Base-by-base conservation (phyloP, 768 basidiomycete genomes). In the Dictyophora rubrovolvata region DNA sequence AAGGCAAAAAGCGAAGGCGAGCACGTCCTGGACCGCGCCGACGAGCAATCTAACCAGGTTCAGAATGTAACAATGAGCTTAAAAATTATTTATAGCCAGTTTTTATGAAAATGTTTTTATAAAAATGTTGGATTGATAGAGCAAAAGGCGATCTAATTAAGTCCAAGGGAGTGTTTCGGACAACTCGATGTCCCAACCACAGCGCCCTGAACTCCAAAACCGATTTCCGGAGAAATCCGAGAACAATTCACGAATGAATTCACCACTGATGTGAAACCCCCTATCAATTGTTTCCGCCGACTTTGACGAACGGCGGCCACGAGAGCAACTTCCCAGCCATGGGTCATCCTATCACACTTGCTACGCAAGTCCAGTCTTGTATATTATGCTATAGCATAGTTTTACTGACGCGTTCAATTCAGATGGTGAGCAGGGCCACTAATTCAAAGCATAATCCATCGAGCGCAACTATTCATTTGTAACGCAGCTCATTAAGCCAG, bases 1-100 rank as follows among this genome's bases (percentile, higher is more conserved):
- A 81, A 51, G 95, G 95, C 17, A 95, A 93, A 79, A 92, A 91
- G 76, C 79, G 88, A 68, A 96, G 89, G 74, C 84, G 85, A 58
- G 77, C 78, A 37, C 88, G 88, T 71, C 89, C 90, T 37, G 69
- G 75, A 8, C 69, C 75, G 42, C 79, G 83, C 68, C 79, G 89
- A 63, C 80, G 75, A 68, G 76, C 79, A 0, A 66, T 74, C 17
- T 42, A n/a, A n/a, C n/a, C n/a, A 42, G 42, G n/a, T 42, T 42
- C 42, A 42, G n/a, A 42, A 42, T 4, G n/a, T 42, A 4, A 5
- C 42, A 28, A 28, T 7, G 7, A 28, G 42, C n/a, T 42, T 42
- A 42, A 42, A 42, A 42, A 42, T 3, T 42, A 42, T 42, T 42
- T 42, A 42, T 42, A n/a, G n/a, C 4, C 10, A 42, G 42, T n/a